A percentile compares a stretch with the other conserved stretches of the same genome.
Conservation (phyloP, 2,329 filamentous ascomycete species). For the Metarhizium rileyi region DNA sequence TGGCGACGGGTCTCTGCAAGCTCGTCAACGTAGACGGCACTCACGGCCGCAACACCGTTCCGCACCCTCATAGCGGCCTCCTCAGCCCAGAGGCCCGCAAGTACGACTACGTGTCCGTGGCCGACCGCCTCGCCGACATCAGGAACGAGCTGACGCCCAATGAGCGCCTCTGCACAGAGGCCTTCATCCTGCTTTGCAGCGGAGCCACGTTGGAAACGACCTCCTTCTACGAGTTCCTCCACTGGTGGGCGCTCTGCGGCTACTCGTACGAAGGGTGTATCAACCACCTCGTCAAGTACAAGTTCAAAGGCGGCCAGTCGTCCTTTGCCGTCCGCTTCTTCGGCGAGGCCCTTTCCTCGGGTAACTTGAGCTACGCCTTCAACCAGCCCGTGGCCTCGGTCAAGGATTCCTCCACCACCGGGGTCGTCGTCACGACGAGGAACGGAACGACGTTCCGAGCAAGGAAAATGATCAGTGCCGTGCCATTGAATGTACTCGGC, state of each 20-base stretch:
- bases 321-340: constrained; percentile 36
- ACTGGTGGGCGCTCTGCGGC: constrained; percentile 36
- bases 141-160: constrained; percentile 25
- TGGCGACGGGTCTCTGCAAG: constrained; percentile 26
- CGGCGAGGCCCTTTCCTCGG: constrained; percentile 28
- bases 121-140: constrained; percentile 33
- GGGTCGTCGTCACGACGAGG: constrained; percentile 24
- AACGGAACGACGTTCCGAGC: constrained; percentile 20
- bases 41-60: constrained; percentile 26
- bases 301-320: constrained; percentile 33
- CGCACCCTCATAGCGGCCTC: constrained; percentile 28
- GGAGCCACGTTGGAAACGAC: constrained; percentile 31
- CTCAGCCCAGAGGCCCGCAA: constrained; percentile 21
- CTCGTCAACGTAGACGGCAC: constrained; percentile 36
- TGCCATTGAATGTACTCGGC: constrained; percentile 35
- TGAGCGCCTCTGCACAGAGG: constrained; percentile 30
- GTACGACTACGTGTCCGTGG: constrained; percentile 30
- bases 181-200: constrained; percentile 32
- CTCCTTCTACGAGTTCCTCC: constrained; percentile 36
- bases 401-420: constrained; percentile 12
- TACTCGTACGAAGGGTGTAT: constrained; percentile 30
- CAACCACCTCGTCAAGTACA: constrained; percentile 30
- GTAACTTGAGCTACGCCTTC: constrained; percentile 31
- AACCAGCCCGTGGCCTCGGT: constrained; percentile 26
- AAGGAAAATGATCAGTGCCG: constrained; percentile 27